A percentile compares a stretch with the other conserved stretches of the same genome.
Evolutionary conservation across 2,329 filamentous ascomycete genomes (phyloP).

Genomic region (Aspergillus fischeri): DNA sequence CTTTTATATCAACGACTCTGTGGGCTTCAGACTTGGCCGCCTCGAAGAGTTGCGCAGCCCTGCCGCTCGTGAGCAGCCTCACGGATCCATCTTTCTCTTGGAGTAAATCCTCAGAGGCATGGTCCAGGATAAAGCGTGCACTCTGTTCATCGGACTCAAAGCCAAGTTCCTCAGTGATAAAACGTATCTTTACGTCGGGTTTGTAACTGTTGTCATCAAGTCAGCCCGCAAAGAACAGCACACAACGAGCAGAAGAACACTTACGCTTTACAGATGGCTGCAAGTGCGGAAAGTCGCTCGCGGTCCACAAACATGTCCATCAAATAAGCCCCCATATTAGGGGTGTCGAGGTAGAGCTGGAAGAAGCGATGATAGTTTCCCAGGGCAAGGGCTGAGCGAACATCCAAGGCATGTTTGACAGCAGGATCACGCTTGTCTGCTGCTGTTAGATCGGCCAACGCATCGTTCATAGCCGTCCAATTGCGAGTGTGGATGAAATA

Average conservation of each 20-base stretch:
- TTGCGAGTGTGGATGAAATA: slow-evolving; percentile 99
- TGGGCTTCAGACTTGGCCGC: slow-evolving; percentile 69
- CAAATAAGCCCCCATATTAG: slow-evolving; percentile 95
- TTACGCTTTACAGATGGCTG: slow-evolving; percentile 92
- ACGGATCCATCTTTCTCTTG: slow-evolving; percentile 72
- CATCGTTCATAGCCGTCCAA: slow-evolving; percentile 95
- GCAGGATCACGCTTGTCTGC: slow-evolving; percentile 84
- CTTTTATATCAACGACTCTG: slow-evolving; percentile 90
- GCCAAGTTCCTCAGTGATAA: slow-evolving; percentile 91
- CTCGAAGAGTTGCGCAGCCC: slow-evolving; percentile 72
- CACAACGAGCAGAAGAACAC: slow-evolving; percentile 39
- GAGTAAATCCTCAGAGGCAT: slow-evolving; percentile 70
- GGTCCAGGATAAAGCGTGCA: slow-evolving; percentile 81
- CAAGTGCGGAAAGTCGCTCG: slow-evolving; percentile 84
- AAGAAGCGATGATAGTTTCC: slow-evolving; percentile 99
- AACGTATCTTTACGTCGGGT: slow-evolving; percentile 80
- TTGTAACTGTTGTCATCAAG: slow-evolving; percentile 66
- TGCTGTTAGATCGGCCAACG: slow-evolving; percentile 96
- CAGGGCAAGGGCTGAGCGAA: slow-evolving; percentile 84
- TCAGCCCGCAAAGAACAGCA: slow-evolving; percentile 42
- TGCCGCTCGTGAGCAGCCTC: slow-evolving; percentile 67
- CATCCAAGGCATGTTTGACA: slow-evolving; percentile 85
- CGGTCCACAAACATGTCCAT: slow-evolving; percentile 99
- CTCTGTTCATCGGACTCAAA: slow-evolving; percentile 92
- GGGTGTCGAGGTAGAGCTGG: slow-evolving; percentile 87